phyloP scores from a whole-genome alignment of 1,284 basidiomycete species.

The Neotropicomus parvogracilis region DNA sequence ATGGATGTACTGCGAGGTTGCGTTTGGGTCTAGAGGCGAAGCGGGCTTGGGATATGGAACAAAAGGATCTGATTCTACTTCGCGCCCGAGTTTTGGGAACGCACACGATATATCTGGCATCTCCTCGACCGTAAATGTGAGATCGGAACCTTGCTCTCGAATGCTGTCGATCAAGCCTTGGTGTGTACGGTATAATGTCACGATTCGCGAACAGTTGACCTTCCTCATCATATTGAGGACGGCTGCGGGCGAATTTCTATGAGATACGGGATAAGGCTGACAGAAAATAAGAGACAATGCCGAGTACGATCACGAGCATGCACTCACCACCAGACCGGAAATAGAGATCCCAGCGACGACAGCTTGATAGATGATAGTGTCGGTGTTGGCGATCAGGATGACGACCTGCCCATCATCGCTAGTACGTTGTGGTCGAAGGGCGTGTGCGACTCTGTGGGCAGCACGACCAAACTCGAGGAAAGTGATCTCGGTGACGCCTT shows the following conservation, averaged over 20 bases:
- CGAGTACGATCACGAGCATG: not conserved
- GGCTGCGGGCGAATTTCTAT: not conserved
- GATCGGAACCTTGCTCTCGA: not conserved
- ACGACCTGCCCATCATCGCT: not conserved
- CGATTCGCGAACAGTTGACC: not conserved
- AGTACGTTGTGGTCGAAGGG: not conserved
- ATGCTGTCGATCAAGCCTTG: not conserved
- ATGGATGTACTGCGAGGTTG: not conserved
- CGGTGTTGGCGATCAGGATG: not conserved
- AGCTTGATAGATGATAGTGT: not conserved
- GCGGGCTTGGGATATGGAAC: not conserved
- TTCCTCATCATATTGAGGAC: conserved; percentile 1
- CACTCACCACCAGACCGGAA: not conserved
- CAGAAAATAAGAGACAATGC: not conserved
- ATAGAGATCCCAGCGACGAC: not conserved
- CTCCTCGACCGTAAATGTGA: not conserved
- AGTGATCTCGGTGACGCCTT: not conserved
- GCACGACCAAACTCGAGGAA: conserved; percentile 7
- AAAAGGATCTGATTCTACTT: not conserved
- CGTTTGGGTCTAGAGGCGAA: not conserved
- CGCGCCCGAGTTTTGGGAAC: not conserved
- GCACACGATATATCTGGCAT: not conserved
- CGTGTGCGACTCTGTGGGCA: conserved; percentile 1
- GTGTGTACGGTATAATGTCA: not conserved
- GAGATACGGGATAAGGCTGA: not conserved